Evolutionary conservation across 352 stramenopile species (phyloP).

Genomic region (Globisporangium perplexum): DNA sequence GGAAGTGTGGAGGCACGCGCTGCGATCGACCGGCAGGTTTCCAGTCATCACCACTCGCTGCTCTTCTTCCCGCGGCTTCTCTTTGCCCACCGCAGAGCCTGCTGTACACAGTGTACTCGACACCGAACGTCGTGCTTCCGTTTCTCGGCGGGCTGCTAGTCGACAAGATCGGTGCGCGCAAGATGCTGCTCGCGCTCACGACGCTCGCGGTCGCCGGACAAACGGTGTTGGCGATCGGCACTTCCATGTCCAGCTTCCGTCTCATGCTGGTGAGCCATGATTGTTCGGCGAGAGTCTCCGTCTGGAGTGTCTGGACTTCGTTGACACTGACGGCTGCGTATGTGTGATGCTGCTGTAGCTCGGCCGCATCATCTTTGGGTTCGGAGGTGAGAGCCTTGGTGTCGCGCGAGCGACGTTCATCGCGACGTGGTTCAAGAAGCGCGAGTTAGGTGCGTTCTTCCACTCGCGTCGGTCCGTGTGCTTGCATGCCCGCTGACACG

Average conservation of each 20-base stretch:
- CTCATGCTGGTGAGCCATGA: conserved; percentile 31
- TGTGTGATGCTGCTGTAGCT: conserved; percentile 28
- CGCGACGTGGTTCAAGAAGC: conserved; percentile 77
- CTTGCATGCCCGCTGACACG: not conserved
- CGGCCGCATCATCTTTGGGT: conserved; percentile 74
- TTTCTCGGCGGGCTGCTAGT: conserved; percentile 81
- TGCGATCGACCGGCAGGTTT: not conserved
- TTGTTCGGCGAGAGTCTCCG: no score
- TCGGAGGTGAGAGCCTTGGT: conserved; percentile 76
- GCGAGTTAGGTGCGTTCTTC: conserved; percentile 41
- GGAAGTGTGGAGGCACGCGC: no score
- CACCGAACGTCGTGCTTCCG: conserved; percentile 80
- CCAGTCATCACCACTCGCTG: conserved; percentile 3
- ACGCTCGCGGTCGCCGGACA: conserved; percentile 54
- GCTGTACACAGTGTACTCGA: conserved; percentile 83
- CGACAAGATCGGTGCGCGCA: conserved; percentile 53
- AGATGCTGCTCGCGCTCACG: conserved; percentile 63
- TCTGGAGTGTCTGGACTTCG: not conserved
- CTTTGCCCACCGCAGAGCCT: conserved; percentile 40
- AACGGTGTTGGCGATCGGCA: conserved; percentile 62
- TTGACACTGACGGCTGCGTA: not conserved
- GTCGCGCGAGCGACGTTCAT: conserved; percentile 73
- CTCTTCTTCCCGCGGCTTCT: not conserved
- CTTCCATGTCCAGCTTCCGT: conserved; percentile 28
- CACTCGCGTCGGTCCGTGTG: not conserved